Percentiles rank a stretch among this genome's conserved stretches.
Conservation (phyloP, 768 basidiomycete genomes). For the Pulveroboletus ravenelii region DNA sequence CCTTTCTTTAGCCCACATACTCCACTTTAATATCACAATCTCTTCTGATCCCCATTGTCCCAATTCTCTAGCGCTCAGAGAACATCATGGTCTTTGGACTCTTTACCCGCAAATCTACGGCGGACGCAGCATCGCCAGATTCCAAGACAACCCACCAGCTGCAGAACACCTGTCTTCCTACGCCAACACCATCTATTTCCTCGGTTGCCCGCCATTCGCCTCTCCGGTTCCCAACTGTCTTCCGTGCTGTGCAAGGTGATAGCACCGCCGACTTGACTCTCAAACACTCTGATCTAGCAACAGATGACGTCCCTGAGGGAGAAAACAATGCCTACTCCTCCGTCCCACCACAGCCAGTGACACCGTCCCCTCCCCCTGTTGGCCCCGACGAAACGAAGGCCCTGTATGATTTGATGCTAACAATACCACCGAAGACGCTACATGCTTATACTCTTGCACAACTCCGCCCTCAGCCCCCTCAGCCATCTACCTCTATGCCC, state of each 20-base stretch:
- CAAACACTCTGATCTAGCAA: conserved; percentile 13
- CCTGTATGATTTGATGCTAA: conserved; percentile 48
- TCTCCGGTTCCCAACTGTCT: conserved; percentile 16
- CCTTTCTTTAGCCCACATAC: neutral
- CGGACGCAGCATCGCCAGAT: conserved; percentile 7
- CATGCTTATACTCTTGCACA: conserved; percentile 57
- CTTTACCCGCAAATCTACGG: conserved; percentile 33
- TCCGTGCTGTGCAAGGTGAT: conserved; percentile 11
- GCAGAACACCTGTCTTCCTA: conserved; percentile 39
- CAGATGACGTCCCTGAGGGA: conserved; percentile 7
- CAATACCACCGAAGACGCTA: conserved; percentile 63
- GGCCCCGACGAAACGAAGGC: conserved; percentile 39
- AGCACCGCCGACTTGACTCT: conserved; percentile 21
- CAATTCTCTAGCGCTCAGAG: neutral
- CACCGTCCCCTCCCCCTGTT: conserved; percentile 34
- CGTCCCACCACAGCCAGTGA: conserved; percentile 26
- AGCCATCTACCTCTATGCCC: conserved; percentile 1
- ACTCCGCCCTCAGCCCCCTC: conserved; percentile 28
- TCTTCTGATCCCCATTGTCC: neutral
- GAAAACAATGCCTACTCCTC: conserved; percentile 4
- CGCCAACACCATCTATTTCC: conserved; percentile 48
- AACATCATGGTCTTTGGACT: conserved; percentile 39
- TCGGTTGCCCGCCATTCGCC: conserved; percentile 28
- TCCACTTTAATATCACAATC: conserved; percentile 11
- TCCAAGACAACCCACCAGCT: conserved; percentile 1